Evolutionary conservation across 2,329 filamentous ascomycete genomes (phyloP), one percentile per base, ranked within the genome.

Genomic region (Ophiocordyceps unilateralis): DNA sequence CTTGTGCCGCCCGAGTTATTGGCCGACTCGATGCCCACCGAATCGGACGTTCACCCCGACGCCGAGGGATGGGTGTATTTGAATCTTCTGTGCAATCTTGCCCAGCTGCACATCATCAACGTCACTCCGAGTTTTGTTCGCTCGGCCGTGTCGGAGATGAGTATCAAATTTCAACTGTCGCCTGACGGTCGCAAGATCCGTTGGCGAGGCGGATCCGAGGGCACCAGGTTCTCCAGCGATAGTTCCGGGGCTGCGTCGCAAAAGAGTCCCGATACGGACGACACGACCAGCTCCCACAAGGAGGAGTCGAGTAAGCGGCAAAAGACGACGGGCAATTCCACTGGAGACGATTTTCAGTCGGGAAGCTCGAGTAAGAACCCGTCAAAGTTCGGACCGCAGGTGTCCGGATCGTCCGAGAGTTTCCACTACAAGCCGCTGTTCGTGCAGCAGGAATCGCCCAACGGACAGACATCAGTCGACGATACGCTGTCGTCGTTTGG

Each of bases 91-190:
- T 78, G 80, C 55, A 87, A 81, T 53, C 72, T 93, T 66, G 85
- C 86, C 0, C 85, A 93, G 59, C 64, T 93, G 17, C 85, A 93
- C 52, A 89, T 87, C 0, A 70, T 91, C 50, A 88, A 86, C 45
- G 84, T 93, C 1, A 87, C 85, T 0, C 70, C 79, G 0, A 76
- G 81, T 23, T 89, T 89, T 51, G 77, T 91, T 34, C 78, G 82
- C 45, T 73, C 74, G 30, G 82, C 86, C 0, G 68, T 93, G 1
- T 64, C 67, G 1, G 76, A 82, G 41, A 73, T 78, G 49, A 89
- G 83, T 51, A 71, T 72, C 19, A 83, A 81, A 51, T 78, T 93
- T 42, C 83, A 93, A 55, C 57, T 93, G 0, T 89, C 84, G 0
- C 66, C 67, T 0, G 85, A 91, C 51, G 83, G 84, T 0, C 75